Conservation (phyloP, 257 asterid genomes). For the Fraxinus excelsior region DNA sequence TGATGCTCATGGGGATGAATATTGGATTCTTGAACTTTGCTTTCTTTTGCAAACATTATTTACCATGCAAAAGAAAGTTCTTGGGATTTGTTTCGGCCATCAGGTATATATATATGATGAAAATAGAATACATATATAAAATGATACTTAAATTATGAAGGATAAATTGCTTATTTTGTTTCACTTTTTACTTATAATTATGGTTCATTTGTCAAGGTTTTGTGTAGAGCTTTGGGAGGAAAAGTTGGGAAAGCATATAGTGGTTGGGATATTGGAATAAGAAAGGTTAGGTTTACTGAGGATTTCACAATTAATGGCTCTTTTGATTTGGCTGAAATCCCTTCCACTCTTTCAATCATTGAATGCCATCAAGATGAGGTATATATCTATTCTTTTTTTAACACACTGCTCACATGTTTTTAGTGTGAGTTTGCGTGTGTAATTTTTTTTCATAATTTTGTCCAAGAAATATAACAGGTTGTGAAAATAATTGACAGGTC, state of each 20-base stretch:
- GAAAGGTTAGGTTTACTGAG: conserved; percentile 44
- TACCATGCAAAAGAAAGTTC: conserved; percentile 65
- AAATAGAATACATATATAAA: neutral
- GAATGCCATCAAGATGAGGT: conserved; percentile 88
- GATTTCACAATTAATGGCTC: conserved; percentile 39
- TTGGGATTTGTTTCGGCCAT: conserved; percentile 78
- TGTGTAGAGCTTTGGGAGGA: conserved; percentile 78
- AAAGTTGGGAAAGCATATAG: conserved; percentile 51
- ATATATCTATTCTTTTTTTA: neutral
- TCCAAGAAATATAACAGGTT: neutral
- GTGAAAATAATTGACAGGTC: conserved; percentile 36
- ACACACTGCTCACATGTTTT: neutral
- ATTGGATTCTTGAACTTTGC: conserved; percentile 63
- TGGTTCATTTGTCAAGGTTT: conserved; percentile 33
- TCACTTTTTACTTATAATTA: neutral
- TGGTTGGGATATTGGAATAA: conserved; percentile 85
- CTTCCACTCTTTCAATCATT: conserved; percentile 51
- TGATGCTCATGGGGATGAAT: conserved; percentile 61
- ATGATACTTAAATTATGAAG: neutral
- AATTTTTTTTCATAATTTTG: neutral
- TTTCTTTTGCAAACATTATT: conserved; percentile 46
- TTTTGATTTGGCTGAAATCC: conserved; percentile 41
- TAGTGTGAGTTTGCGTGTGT: neutral
- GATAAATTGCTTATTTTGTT: neutral
- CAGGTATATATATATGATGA: conserved; percentile 40